These are phyloP conservation scores for Diaporthe citrichinensis DNA, from an alignment of 2,329 filamentous ascomycete genomes.

Conservation along the genomic window DNA sequence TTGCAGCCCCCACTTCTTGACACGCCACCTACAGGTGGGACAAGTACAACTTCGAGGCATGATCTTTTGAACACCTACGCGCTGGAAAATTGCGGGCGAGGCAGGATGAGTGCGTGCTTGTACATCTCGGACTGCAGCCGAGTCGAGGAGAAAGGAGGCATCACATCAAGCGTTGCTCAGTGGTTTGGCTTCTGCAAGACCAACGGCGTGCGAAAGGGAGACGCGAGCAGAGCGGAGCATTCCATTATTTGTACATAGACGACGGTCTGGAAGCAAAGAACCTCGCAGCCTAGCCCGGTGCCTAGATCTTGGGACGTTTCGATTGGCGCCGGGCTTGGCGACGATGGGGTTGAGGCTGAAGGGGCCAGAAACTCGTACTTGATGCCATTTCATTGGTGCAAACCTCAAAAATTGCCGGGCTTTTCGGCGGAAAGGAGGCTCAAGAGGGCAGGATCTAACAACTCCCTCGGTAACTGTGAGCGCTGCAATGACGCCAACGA, in stretches of 20 bases:
- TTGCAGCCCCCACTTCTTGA: not conserved
- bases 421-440: constrained; percentile 19
- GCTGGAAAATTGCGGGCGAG: not conserved
- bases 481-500: not conserved
- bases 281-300: not conserved
- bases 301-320: constrained; percentile 22
- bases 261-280: not conserved
- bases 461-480: constrained; percentile 18
- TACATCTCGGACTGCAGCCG: constrained; percentile 8
- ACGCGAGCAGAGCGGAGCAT: not conserved
- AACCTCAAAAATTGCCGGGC: not conserved
- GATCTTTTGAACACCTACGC: not conserved
- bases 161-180: not conserved
- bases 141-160: not conserved
- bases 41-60: not conserved
- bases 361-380: not conserved
- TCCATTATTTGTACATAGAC: not conserved
- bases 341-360: constrained; percentile 7
- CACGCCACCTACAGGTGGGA: not conserved
- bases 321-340: constrained; percentile 11
- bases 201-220: not conserved
- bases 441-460: not conserved
- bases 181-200: not conserved
- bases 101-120: not conserved
- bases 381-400: not conserved